Conservation (phyloP, 1,139 yeast species). For the Hanseniaspora sp. region DNA sequence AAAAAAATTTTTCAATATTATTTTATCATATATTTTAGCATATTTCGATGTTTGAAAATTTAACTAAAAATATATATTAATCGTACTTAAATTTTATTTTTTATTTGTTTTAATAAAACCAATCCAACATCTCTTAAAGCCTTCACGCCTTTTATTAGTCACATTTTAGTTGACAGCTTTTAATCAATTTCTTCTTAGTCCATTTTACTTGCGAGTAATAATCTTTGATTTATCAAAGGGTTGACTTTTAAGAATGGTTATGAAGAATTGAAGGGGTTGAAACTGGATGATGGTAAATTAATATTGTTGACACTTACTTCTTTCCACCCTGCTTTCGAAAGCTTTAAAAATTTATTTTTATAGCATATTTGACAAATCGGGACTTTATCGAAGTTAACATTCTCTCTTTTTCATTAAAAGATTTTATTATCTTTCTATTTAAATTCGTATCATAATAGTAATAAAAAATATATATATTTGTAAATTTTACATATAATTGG, state of each 20-base stretch:
- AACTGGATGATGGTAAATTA: constrained; percentile 16
- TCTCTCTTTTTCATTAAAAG: too few species aligned
- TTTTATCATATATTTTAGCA: too few species aligned
- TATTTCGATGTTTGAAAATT: too few species aligned
- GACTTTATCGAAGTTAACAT: constrained; percentile 21
- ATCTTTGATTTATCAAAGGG: constrained; percentile 12
- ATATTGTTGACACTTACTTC: constrained; percentile 12
- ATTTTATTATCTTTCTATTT: too few species aligned
- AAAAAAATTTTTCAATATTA: too few species aligned
- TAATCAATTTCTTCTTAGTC: constrained; percentile 1
- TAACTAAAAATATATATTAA: too few species aligned
- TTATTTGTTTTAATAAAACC: not conserved
- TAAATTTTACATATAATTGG: not conserved
- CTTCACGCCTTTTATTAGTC: constrained; percentile 16
- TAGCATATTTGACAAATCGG: constrained; percentile 14
- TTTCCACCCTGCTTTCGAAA: constrained; percentile 16
- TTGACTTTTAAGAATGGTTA: constrained; percentile 9
- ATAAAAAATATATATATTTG: too few species aligned
- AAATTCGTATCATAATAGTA: too few species aligned
- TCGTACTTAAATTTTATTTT: too few species aligned
- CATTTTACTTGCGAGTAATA: constrained; percentile 16
- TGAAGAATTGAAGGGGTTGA: constrained; percentile 15
- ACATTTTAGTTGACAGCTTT: constrained; percentile 7
- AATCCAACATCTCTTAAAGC: constrained; percentile 16
- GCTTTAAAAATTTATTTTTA: not conserved